Evolutionary conservation across 352 stramenopile genomes (phyloP).

Genomic region (Pythium dissotocum): DNA sequence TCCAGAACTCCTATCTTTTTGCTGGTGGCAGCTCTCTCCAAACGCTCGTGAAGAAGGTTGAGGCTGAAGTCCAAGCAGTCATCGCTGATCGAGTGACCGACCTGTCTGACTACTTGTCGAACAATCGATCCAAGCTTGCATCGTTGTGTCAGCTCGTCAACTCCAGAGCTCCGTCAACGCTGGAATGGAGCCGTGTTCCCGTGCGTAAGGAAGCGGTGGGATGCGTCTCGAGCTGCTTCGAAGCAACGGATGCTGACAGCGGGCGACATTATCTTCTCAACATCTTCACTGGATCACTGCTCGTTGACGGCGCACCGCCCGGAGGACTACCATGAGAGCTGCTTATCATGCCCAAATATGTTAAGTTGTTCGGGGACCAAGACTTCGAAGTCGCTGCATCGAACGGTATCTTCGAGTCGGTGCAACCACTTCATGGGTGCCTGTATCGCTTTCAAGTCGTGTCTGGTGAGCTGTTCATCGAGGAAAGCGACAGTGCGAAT

Average conservation of each 20-base stretch:
- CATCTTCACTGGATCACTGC: conserved; percentile 22
- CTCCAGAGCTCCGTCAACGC: background rate
- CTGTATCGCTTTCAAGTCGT: conserved; percentile 14
- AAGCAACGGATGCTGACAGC: conserved; percentile 6
- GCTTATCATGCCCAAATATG: background rate
- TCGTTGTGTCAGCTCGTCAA: conserved; percentile 18
- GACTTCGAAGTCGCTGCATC: conserved; percentile 27
- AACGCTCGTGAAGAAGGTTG: background rate
- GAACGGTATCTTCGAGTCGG: conserved; percentile 8
- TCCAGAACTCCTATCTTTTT: conserved; percentile 1
- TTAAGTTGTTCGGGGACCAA: conserved; percentile 26
- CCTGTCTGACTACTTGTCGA: conserved; percentile 6
- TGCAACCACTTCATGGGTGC: conserved; percentile 10
- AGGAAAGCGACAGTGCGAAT: background rate
- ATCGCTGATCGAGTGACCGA: conserved; percentile 14
- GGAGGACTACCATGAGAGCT: conserved; percentile 19
- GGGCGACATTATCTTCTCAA: conserved; percentile 28
- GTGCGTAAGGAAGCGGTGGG: background rate
- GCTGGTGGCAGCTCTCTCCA: conserved; percentile 3
- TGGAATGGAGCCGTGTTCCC: conserved; percentile 5
- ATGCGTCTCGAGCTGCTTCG: conserved; percentile 15
- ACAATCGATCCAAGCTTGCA: background rate
- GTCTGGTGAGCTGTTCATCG: background rate
- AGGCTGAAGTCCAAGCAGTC: conserved; percentile 11
- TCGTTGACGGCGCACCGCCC: conserved; percentile 20